phyloP scores from a whole-genome alignment of 495 filamentous ascomycete genomes.

The Arthonia radiata region DNA sequence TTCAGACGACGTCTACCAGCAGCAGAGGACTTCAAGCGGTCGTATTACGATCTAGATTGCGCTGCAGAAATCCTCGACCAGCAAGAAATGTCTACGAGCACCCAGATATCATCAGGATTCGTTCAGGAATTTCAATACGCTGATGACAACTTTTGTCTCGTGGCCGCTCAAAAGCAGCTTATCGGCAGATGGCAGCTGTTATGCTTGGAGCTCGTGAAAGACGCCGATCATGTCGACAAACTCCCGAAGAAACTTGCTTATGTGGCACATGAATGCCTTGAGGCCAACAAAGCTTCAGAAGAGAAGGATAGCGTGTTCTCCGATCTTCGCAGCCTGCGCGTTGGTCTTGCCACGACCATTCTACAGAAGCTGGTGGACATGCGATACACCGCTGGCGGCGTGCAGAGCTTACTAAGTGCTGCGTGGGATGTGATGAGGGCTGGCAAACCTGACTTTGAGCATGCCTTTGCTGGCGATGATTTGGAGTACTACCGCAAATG shows the following conservation, averaged over 20 bases:
- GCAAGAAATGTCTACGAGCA: no score
- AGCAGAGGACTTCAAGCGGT: conserved; percentile 39
- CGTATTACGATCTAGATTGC: conserved; percentile 56
- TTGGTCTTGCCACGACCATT: conserved; percentile 51
- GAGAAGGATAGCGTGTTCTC: conserved; percentile 50
- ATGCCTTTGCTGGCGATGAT: conserved; percentile 30
- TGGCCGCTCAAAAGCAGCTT: conserved; percentile 73
- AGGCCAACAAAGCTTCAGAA: conserved; percentile 37
- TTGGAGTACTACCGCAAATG: conserved; percentile 58
- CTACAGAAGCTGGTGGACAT: conserved; percentile 47
- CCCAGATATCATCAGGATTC: no score
- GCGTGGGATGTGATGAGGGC: conserved; percentile 42
- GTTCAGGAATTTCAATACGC: conserved; percentile 54
- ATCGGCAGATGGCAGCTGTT: conserved; percentile 78
- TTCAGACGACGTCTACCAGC: conserved; percentile 47
- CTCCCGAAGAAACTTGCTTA: conserved; percentile 40
- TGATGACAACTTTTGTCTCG: conserved; percentile 71
- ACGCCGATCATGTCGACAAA: conserved; percentile 28
- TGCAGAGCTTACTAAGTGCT: conserved; percentile 33
- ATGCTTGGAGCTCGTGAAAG: conserved; percentile 54
- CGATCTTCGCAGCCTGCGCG: conserved; percentile 39
- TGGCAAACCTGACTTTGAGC: conserved; percentile 38
- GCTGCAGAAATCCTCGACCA: conserved; percentile 47
- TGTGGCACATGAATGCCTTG: conserved; percentile 48
- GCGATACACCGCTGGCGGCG: conserved; percentile 30